A percentile compares a stretch with the other conserved stretches of the same genome.
phyloP scores from a whole-genome alignment of 1,139 yeast species.

The Debaryomyces singareniensis region DNA sequence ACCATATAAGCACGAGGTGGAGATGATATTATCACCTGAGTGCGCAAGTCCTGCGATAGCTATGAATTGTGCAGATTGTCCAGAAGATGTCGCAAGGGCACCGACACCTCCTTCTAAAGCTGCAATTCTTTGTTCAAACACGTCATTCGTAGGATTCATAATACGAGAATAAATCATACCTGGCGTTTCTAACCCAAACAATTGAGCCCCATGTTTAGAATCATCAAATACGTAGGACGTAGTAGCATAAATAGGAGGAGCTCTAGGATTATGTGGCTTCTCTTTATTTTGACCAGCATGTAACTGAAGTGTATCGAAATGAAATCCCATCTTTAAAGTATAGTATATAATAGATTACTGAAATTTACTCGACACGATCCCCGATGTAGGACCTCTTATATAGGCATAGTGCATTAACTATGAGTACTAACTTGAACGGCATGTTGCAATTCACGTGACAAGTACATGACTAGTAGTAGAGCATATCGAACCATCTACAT shows the following conservation, averaged over 20 bases:
- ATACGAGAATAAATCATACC: slow-evolving; percentile 87
- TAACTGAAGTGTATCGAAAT: slow-evolving; percentile 85
- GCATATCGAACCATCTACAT: too few relatives aligned
- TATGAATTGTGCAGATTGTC: slow-evolving; percentile 90
- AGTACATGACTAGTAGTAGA: too few relatives aligned
- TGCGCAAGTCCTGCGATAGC: slow-evolving; percentile 84
- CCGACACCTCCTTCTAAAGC: slow-evolving; percentile 90
- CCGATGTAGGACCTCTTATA: too few relatives aligned
- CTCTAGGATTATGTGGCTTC: slow-evolving; percentile 65
- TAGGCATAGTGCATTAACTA: too few relatives aligned
- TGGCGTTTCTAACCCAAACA: slow-evolving; percentile 75
- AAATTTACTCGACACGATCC: too few relatives aligned
- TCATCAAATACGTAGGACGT: slow-evolving; percentile 80
- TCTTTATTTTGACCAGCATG: slow-evolving; percentile 83
- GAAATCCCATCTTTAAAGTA: slow-evolving; percentile 47
- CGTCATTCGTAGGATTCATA: slow-evolving; percentile 88
- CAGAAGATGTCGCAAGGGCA: slow-evolving; percentile 87
- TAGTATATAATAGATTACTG: too few relatives aligned
- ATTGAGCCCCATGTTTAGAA: slow-evolving; percentile 86
- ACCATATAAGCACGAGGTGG: slow-evolving; percentile 88
- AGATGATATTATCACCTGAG: slow-evolving; percentile 81
- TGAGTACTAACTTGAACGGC: too few relatives aligned
- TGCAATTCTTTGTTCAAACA: slow-evolving; percentile 85
- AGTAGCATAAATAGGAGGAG: slow-evolving; percentile 89
- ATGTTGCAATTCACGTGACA: too few relatives aligned